These are phyloP conservation scores for Rhizopogon rudus DNA, from an alignment of 768 basidiomycete genomes.

Conservation along the genomic window DNA sequence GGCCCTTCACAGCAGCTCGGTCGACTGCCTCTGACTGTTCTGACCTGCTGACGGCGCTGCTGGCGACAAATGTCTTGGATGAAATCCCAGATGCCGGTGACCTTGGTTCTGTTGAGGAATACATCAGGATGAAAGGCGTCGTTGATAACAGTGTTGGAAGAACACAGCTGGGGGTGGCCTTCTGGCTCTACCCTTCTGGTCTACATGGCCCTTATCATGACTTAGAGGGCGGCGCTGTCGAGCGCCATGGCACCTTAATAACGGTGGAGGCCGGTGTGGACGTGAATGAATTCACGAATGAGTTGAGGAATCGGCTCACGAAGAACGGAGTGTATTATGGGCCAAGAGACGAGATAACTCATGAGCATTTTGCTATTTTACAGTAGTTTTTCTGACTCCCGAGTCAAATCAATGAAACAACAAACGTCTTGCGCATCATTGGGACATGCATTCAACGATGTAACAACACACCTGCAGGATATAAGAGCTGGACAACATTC, in stretches of 20 bases:
- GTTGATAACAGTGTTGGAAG: neutral
- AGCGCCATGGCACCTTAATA: slow-evolving; percentile 8
- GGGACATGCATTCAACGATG: no score
- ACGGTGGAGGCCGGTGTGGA: slow-evolving; percentile 6
- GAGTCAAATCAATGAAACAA: no score
- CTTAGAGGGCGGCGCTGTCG: slow-evolving; percentile 5
- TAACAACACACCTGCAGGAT: no score
- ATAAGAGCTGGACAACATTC: no score
- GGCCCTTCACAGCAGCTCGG: neutral
- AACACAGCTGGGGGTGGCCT: neutral
- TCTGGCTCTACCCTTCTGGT: slow-evolving; percentile 12
- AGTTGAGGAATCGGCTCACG: neutral
- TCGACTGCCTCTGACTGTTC: no score
- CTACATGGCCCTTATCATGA: slow-evolving; percentile 6
- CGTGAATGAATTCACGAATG: neutral
- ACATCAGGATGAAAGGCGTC: neutral
- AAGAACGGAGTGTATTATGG: neutral
- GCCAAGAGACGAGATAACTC: neutral
- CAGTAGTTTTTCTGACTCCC: neutral
- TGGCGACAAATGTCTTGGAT: neutral
- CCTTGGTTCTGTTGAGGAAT: neutral
- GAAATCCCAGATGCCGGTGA: no score
- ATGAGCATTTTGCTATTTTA: neutral
- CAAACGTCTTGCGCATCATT: no score
- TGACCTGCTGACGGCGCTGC: neutral